Evolutionary conservation across 371 early-diverging fungal genomes (phyloP), one percentile per base, ranked within the genome.

Genomic region (Paraphysoderma sedebokerense): DNA sequence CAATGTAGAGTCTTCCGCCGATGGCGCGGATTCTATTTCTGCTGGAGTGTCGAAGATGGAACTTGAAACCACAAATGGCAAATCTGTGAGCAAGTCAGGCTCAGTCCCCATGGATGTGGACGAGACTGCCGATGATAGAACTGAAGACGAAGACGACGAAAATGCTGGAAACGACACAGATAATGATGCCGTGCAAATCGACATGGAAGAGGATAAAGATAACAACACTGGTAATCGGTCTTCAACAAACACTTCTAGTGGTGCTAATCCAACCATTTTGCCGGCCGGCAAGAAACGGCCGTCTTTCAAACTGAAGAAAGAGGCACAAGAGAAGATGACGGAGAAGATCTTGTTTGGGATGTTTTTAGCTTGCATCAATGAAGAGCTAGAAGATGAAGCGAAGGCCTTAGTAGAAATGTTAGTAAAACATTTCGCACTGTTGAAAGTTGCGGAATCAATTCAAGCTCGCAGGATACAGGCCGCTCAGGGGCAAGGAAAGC

Each of bases 341-440:
- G 68, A 64, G 3, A 65, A 70, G 6, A 70, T 82, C 3, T 40
- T 90, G 11, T 65, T 61, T 1, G 66, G 82, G 6, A 54, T 87
- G 30, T 76, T 87, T 59, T 64, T 67, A 32, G 81, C 83, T 0
- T 70, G 82, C 0, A 66, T 70, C 2, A 60, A 77, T 40, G 63
- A 70, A 1, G 72, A 72, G n/a, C 54, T 85, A 12, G 58, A 60
- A 17, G 77, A 71, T 0, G 78, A 82, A 44, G 82, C 84, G 0
- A 72, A 71, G 76, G 55, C 59, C 0, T 68, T 82, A 47, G 63
- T 86, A 27, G 66, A 77, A 29, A 65, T 76, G 37, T 50, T 85
- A 2, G 71, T 77, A 38, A 68, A 76, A 9, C 83, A 87, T 53
- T 85, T 87, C 61, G 82, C 81, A 1, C 45, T 84, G 27, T 60